These are phyloP conservation scores for Colletotrichum tropicicola DNA, from an alignment of 2,329 filamentous ascomycete species.

Conservation along the genomic window DNA sequence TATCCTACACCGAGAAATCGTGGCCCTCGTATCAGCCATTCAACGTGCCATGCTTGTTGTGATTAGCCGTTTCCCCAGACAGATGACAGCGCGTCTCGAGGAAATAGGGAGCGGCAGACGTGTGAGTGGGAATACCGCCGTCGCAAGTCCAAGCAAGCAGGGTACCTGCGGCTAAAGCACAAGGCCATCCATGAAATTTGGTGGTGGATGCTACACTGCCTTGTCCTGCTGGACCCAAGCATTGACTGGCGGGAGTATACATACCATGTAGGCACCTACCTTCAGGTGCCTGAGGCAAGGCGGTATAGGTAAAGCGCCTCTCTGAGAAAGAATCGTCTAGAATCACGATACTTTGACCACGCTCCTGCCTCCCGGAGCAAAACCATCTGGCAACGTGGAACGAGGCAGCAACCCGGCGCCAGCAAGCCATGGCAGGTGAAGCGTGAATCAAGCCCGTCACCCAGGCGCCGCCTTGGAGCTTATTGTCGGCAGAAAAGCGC, in stretches of 20 bases:
- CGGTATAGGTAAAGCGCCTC: no score
- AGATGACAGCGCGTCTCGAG: conserved; percentile 7
- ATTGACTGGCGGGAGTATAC: no score
- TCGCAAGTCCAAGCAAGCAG: conserved; percentile 19
- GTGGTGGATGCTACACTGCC: neutral
- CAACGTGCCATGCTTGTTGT: conserved; percentile 1
- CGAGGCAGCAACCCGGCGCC: neutral
- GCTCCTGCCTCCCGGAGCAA: no score
- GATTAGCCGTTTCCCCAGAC: neutral
- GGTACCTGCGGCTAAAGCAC: neutral
- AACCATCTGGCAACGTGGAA: neutral
- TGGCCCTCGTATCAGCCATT: neutral
- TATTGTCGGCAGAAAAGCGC: conserved; percentile 22
- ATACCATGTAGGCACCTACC: no score
- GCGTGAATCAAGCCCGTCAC: neutral
- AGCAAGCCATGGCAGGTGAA: no score
- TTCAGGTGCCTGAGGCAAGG: no score
- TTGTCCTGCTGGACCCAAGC: no score
- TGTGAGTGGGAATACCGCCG: conserved; percentile 11
- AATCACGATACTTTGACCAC: no score
- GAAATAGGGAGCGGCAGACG: conserved; percentile 14
- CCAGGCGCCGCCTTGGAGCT: neutral
- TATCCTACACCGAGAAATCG: no score
- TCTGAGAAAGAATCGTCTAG: no score
- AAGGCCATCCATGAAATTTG: neutral